Base-by-base conservation (phyloP, 1,139 yeast species). In the Meyerozyma elateridarum region DNA sequence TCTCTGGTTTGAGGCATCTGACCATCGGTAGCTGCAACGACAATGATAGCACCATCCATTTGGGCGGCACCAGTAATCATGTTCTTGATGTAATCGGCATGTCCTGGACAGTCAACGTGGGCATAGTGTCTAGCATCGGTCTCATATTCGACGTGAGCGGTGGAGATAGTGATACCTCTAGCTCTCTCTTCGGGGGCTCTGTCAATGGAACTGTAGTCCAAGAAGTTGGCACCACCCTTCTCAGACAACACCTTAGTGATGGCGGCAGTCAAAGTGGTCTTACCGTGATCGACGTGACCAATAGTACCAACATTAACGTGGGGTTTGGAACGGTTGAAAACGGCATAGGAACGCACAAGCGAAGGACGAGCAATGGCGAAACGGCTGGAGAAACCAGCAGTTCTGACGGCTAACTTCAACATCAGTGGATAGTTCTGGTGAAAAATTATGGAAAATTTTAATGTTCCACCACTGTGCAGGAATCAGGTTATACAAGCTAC, bases 1-100 rank as follows among this genome's bases (percentile, higher is more conserved):
- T 91, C 98, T 73, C 96, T 85, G 51, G 98, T 93, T 74, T 91
- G 98, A 58, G 96, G 97, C 98, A 91, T 91, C 70, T 89, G 96
- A 57, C 98, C 98, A 58, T 91, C 98, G 39, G 95, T 75, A 45
- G 98, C 98, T 56, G 97, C 97, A 64, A 91, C 98, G 46, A 91
- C 98, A 70, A 91, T 89, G 54, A 91, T 89, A 49, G 97, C 98
- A 74, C 97, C 97, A 63, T 91, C 98, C 97, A 89, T 89, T 65
- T 91, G 96, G 51, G 97, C 96, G 52, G 97, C 97, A 80, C 97
- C 97, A 48, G 96, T 87, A 65, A 91, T 91, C 97, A 91, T 91
- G 65, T 89, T 89, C 74, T 91, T 91, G 66, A 91, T 91, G 67
- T 89, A 91, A 76, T 91, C 97, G 45, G 95, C 94, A 77, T 91